Evolutionary conservation across 495 filamentous ascomycete species (phyloP).

Genomic region (Tetracladium marchalianum): DNA sequence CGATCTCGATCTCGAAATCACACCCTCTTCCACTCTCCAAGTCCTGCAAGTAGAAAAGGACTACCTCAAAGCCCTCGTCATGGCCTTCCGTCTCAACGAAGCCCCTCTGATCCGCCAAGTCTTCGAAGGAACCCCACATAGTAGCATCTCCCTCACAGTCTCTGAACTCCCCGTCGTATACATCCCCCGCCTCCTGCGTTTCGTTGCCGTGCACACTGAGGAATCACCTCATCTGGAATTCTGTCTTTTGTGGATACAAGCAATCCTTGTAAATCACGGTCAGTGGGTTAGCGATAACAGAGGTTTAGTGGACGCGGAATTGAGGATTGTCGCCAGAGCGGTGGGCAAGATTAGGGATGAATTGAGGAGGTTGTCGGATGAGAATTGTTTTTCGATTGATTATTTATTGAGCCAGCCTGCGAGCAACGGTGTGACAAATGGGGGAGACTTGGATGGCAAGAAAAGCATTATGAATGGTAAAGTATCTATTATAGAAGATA

Average conservation of each 20-base stretch:
- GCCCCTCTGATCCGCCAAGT: slow-evolving; percentile 65
- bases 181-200: slow-evolving; percentile 67
- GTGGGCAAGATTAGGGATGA: slow-evolving; percentile 68
- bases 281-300: slow-evolving; percentile 70
- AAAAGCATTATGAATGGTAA: slow-evolving; percentile 13
- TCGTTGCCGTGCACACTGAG: slow-evolving; percentile 79
- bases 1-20: slow-evolving; percentile 88
- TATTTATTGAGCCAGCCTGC: slow-evolving; percentile 46
- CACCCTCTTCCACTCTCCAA: slow-evolving; percentile 66
- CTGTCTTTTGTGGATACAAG: slow-evolving; percentile 83
- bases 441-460: not conserved
- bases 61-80: slow-evolving; percentile 84
- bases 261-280: slow-evolving; percentile 73
- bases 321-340: slow-evolving; percentile 67
- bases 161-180: slow-evolving; percentile 78
- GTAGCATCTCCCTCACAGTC: slow-evolving; percentile 69
- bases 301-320: slow-evolving; percentile 65
- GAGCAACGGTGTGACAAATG: slow-evolving; percentile 9
- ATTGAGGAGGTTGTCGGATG: slow-evolving; percentile 65
- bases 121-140: slow-evolving; percentile 71
- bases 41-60: slow-evolving; percentile 66
- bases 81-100: slow-evolving; percentile 93
- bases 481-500: slow-evolving; percentile 15
- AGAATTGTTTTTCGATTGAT: slow-evolving; percentile 77
- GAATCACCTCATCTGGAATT: slow-evolving; percentile 89